phyloP scores from a whole-genome alignment of 2,329 filamentous ascomycete species.

The Zymoseptoria ardabiliae region DNA sequence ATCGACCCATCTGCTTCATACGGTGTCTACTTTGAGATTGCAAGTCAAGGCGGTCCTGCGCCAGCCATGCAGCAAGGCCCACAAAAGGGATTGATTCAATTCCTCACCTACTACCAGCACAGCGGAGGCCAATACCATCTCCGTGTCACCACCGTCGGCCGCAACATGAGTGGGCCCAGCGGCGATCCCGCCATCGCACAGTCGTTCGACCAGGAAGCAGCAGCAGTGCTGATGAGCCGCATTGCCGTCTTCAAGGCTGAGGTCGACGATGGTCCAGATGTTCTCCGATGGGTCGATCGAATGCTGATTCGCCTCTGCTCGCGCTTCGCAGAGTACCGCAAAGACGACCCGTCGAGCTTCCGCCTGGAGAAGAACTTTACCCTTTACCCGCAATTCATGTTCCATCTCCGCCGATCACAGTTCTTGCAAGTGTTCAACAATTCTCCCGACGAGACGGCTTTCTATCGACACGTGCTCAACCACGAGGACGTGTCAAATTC shows the following conservation, averaged over 20 bases:
- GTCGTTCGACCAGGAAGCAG: conserved; percentile 96
- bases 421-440: conserved; percentile 99
- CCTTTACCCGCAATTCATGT: conserved; percentile 98
- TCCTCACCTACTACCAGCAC: conserved; percentile 97
- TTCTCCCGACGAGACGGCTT: conserved; percentile 97
- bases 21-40: conserved; percentile 95
- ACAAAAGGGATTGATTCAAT: conserved; percentile 94
- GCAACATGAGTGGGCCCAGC: conserved; percentile 84
- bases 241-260: conserved; percentile 99
- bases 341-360: conserved; percentile 97
- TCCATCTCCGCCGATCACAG: conserved; percentile 91
- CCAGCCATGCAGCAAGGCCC: conserved; percentile 70
- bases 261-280: conserved; percentile 96
- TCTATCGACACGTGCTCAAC: conserved; percentile 93
- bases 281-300: conserved; percentile 93
- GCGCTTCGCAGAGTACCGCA: conserved; percentile 93
- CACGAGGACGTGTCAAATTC: conserved; percentile 97
- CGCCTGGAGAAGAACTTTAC: conserved; percentile 98
- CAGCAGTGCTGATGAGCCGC: conserved; percentile 95
- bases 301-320: conserved; percentile 98
- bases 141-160: conserved; percentile 85
- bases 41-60: conserved; percentile 79
- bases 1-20: conserved; percentile 93
- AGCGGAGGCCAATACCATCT: conserved; percentile 94
- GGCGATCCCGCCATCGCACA: conserved; percentile 93